Evolutionary conservation across 2,329 filamentous ascomycete species (phyloP).

Genomic region (Saccharata proteae): DNA sequence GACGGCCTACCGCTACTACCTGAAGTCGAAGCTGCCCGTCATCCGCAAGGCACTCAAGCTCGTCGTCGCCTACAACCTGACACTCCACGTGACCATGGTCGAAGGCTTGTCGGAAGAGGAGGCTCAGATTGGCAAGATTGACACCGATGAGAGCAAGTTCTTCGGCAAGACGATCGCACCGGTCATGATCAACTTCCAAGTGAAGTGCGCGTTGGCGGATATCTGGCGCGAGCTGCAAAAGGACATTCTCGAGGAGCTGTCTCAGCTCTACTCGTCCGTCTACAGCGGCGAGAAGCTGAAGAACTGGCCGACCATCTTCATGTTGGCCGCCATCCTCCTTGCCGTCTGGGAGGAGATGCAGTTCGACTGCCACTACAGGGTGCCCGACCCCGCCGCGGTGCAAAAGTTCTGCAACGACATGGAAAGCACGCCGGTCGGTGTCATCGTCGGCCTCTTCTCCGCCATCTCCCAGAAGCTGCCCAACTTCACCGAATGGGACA

Average conservation of each 20-base stretch:
- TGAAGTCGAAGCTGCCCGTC: slow-evolving; percentile 74
- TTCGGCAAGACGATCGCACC: slow-evolving; percentile 83
- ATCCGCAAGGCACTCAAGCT: slow-evolving; percentile 94
- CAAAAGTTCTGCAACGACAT: slow-evolving; percentile 95
- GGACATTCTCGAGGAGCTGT: slow-evolving; percentile 90
- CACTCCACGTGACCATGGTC: slow-evolving; percentile 86
- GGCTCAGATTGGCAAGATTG: slow-evolving; percentile 66
- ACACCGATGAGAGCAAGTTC: slow-evolving; percentile 76
- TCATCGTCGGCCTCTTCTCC: slow-evolving; percentile 93
- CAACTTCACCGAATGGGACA: slow-evolving; percentile 88
- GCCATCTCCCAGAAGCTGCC: slow-evolving; percentile 96
- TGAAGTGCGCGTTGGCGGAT: slow-evolving; percentile 92
- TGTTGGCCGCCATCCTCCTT: slow-evolving; percentile 83
- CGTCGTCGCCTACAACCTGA: slow-evolving; percentile 90
- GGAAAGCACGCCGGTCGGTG: slow-evolving; percentile 90
- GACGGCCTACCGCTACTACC: slow-evolving; percentile 87
- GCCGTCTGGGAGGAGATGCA: slow-evolving; percentile 98
- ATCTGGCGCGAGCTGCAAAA: slow-evolving; percentile 98
- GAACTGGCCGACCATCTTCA: slow-evolving; percentile 99
- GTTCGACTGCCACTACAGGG: slow-evolving; percentile 93
- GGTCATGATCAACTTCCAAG: slow-evolving; percentile 99
- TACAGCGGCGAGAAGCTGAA: slow-evolving; percentile 96
- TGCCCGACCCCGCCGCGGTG: slow-evolving; percentile 70
- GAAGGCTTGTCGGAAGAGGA: slow-evolving; percentile 78
- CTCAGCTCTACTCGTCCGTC: slow-evolving; percentile 85